Evolutionary conservation across 495 filamentous ascomycete genomes (phyloP), one percentile per base, ranked within the genome.

Genomic region (Penicillium arizonense): DNA sequence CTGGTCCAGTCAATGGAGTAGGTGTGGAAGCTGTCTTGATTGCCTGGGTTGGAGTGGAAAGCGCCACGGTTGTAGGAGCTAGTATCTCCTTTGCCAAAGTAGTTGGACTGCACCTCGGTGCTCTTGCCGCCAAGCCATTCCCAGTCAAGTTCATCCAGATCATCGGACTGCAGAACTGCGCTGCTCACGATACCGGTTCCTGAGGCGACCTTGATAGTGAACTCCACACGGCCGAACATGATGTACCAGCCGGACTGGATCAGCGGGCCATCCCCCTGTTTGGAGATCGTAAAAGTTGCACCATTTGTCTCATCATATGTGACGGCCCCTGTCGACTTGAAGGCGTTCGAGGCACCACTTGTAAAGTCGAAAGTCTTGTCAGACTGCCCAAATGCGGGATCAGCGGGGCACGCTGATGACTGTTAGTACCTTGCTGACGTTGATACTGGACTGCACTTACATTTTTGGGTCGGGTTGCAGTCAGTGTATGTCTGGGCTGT

Each of bases 91-190:
- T 94, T 93, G 60, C 91, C 90, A 57, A 91, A 96, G 63, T 90
- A 96, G 72, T 95, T 95, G 73, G 77, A 91, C 59, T 88, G 82
- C 13, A 82, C 88, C 21, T 77, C 63, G 39, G 72, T 75, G 37
- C 70, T 65, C 58, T 89, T 82, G 26, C 78, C 82, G 41, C 89
- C 88, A 16, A 89, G 78, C 74, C 88, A 92, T 65, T 93, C 91
- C 86, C 87, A 93, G 68, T 96, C 91, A 50, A 96, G 87, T 64
- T 96, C 91, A 62, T 96, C 91, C 16, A 95, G 76, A 57, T 88
- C 84, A 57, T 95, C 91, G 30, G 88, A 91, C 59, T 90, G 81
- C 59, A 93, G 76, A 36, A 95, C 89, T 46, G 91, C 83, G 50
- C 86, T 90, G 71, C 87, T 91, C 48, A 82, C 78, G 16, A 82